phyloP scores from a whole-genome alignment of 805 yeast genomes.

The Pichia sporocuriosa region DNA sequence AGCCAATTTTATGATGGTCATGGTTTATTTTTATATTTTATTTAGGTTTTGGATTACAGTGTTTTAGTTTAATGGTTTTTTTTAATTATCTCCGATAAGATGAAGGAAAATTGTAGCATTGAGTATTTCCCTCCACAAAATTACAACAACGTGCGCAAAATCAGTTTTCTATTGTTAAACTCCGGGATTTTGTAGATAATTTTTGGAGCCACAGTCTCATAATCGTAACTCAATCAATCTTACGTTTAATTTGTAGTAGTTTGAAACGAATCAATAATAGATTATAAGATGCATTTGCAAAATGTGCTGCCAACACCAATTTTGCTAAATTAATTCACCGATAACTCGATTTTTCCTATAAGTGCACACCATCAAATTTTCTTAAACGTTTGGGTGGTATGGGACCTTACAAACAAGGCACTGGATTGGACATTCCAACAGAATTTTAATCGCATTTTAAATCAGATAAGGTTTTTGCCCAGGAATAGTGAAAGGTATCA shows the following conservation, averaged over 20 bases:
- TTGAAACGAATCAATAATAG: neutral
- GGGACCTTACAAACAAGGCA: slow-evolving; percentile 48
- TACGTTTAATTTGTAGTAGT: too few species aligned
- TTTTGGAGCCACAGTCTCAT: too few species aligned
- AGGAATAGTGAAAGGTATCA: slow-evolving; percentile 82
- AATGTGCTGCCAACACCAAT: neutral
- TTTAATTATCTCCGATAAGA: too few species aligned
- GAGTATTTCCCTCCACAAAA: too few species aligned
- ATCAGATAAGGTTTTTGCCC: slow-evolving; percentile 63
- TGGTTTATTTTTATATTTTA: neutral
- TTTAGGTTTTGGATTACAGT: neutral
- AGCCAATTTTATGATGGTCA: slow-evolving; percentile 21
- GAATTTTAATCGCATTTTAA: slow-evolving; percentile 1
- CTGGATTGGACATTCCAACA: slow-evolving; percentile 49
- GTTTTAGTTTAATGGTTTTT: too few species aligned
- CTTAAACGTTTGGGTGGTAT: slow-evolving; percentile 41
- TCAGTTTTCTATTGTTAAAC: too few species aligned
- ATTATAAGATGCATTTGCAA: neutral
- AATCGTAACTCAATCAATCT: too few species aligned
- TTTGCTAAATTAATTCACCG: neutral
- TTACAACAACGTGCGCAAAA: too few species aligned
- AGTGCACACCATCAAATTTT: slow-evolving; percentile 39
- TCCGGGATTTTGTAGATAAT: too few species aligned
- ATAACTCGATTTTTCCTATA: slow-evolving; percentile 3
- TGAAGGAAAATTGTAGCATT: too few species aligned